Evolutionary conservation across 306 rosid genomes (phyloP), one percentile per base, ranked within the genome.

Genomic region (Vigna trinervia): DNA sequence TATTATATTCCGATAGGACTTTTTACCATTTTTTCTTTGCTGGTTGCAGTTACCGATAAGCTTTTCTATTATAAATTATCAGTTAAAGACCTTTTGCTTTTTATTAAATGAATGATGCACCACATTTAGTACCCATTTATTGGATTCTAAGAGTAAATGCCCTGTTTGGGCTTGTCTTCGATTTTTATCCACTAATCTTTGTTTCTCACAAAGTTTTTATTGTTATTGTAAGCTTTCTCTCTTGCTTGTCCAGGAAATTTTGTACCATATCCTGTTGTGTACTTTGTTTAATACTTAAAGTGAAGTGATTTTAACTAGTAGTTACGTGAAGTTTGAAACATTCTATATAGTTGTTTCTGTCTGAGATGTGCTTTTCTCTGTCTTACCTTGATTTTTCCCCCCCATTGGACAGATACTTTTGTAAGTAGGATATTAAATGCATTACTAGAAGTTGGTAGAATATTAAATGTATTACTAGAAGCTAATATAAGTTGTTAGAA

Each of bases 21-120:
- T 62, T 17, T 70, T 53, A 47, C 30, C 36, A 13, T 8, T 58
- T 32, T 41, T 69, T 6, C 58, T 11, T 14, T 56, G 19, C 22
- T 58, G 4, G 66, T 52, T 65, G 64, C 60, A 39, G 57, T 68
- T 71, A 57, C 60, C 23, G 57, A 61, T 76, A 48, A 57, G 14
- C 26, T 26, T 45, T 19, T 50, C 38, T 39, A 8, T 41, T 26
- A n/a, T 30, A n/a, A 26, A 32, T 64, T 12, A 43, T 54, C 61
- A 32, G 51, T 32, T 15, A 41, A 45, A 45, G 23, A 53, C 32
- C 26, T 68, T 53, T 76, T 4, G 28, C 73, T 23, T 51, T 8
- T 50, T 38, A 6, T 71, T 23, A 22, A 63, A 50, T 17, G 8
- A 45, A 36, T 4, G 9, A 38, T 38, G 43, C 41, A 17, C 47